A percentile compares a stretch with the other conserved stretches of the same genome.
Evolutionary conservation across 495 filamentous ascomycete genomes (phyloP).

Genomic region (Poronia punctata): DNA sequence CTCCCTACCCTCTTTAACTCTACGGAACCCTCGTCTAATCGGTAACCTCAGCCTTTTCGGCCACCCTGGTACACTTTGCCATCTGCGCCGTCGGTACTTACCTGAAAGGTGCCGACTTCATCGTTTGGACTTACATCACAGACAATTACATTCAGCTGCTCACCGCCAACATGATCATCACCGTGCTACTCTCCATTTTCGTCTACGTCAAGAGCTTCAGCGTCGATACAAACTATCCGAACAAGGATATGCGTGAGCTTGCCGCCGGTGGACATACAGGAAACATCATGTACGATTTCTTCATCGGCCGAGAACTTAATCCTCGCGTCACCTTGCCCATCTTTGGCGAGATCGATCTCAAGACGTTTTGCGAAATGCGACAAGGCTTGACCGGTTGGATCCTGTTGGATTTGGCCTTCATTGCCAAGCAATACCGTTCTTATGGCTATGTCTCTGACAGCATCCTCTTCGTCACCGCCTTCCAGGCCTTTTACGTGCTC

Average conservation of each 20-base stretch:
- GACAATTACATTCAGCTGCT: conserved; percentile 84
- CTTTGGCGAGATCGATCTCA: conserved; percentile 81
- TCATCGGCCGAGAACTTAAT: conserved; percentile 95
- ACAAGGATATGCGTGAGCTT: conserved; percentile 63
- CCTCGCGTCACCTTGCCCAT: conserved; percentile 75
- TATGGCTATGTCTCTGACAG: conserved; percentile 81
- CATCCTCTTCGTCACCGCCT: conserved; percentile 70
- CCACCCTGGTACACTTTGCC: conserved; percentile 61
- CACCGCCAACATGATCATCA: conserved; percentile 73
- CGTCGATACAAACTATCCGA: conserved; percentile 55
- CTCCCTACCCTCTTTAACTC: neutral
- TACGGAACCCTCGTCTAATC: conserved; percentile 1
- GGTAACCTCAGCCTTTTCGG: conserved; percentile 58
- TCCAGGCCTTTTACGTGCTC: conserved; percentile 79
- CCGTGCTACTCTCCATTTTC: conserved; percentile 59
- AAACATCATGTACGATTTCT: conserved; percentile 91
- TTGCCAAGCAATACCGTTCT: conserved; percentile 79
- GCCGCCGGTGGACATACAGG: conserved; percentile 77
- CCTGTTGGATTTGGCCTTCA: conserved; percentile 74
- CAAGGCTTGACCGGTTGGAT: conserved; percentile 90
- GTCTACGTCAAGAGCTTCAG: conserved; percentile 77
- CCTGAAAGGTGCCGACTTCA: conserved; percentile 71
- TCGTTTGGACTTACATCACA: conserved; percentile 86
- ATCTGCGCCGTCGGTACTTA: conserved; percentile 66
- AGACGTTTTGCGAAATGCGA: conserved; percentile 81